Evolutionary conservation across 2,329 filamentous ascomycete species (phyloP).

Genomic region (Aspergillus sergii): DNA sequence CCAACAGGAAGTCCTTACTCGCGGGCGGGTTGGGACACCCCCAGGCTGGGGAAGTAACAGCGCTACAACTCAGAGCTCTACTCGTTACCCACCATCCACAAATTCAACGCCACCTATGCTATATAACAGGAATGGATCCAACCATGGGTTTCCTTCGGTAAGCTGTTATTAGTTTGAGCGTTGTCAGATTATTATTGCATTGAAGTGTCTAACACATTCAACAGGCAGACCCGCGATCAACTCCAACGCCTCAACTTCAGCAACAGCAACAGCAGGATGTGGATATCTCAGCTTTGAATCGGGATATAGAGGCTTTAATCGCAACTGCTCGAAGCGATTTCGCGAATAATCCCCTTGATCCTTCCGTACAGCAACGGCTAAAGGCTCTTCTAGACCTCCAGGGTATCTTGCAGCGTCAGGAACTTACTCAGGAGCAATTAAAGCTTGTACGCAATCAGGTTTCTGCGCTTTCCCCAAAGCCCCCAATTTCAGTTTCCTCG

Average conservation of each 20-base stretch:
- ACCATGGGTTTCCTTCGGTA: constrained; percentile 29
- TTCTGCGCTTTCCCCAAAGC: constrained; percentile 65
- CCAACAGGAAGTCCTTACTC: constrained; percentile 59
- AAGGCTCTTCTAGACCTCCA: constrained; percentile 86
- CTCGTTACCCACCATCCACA: constrained; percentile 42
- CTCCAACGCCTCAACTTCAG: constrained; percentile 37
- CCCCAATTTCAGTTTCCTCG: constrained; percentile 22
- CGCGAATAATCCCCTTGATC: constrained; percentile 74
- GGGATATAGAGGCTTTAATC: constrained; percentile 81
- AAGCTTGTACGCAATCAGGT: constrained; percentile 84
- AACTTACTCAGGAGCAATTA: constrained; percentile 78
- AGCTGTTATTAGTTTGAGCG: constrained; percentile 5
- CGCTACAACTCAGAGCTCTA: constrained; percentile 63
- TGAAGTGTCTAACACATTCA: constrained; percentile 10
- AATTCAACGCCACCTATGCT: constrained; percentile 23
- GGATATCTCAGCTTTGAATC: constrained; percentile 73
- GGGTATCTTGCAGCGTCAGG: constrained; percentile 74
- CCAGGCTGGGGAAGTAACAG: constrained; percentile 70
- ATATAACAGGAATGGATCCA: constrained; percentile 35
- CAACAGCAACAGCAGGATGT: constrained; percentile 41
- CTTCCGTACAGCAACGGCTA: constrained; percentile 74
- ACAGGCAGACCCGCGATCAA: constrained; percentile 23
- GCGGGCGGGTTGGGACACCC: constrained; percentile 55
- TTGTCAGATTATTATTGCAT: background rate
- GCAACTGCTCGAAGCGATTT: constrained; percentile 71